Base-by-base conservation (phyloP, 805 yeast genomes). In the Yarrowia hollandica region DNA sequence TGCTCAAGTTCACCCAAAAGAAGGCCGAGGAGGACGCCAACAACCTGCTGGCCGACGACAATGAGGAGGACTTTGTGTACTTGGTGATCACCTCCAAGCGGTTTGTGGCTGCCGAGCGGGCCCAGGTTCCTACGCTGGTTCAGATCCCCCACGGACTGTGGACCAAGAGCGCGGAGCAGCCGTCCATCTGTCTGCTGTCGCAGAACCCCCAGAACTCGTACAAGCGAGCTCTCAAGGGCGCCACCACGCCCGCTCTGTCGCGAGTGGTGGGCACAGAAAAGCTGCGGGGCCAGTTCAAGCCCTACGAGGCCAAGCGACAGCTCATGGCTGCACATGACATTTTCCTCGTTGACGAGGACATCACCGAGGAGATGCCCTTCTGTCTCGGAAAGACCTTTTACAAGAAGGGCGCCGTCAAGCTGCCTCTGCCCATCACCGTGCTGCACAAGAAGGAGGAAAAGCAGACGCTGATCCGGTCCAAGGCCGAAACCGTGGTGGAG, bases 221-320 rank as follows among this genome's bases (percentile, higher is more conserved):
- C 64, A 74, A 76, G 66, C 74, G 74, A 42, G 70, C 66, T 6
- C 64, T 75, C 54, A 65, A 66, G 37, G 68, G 63, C 26, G 64
- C 62, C 7, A 66, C 66, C 16, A 39, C 68, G 8, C 62, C 60
- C 14, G 58, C 67, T 15, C 56, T 74, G 15, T 64, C 67, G 38
- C 76, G 82, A 60, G 83, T 91, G 59, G 77, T 90, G 30, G 80
- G 94, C 5, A 85, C 85, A 59, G 77, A 82, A 44, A 86, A 90
- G 65, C 77, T 94, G 63, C 89, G 89, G 71, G 88, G 90, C 30
- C 86, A 85, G 62, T 92, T 83, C 78, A 90, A 90, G 74, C 82
- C 88, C n/a, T 94, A 76, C 67, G 97, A 94, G 72, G 85, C 90
- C 61, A 84, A 90, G 71, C 84, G 97, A 71, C 85, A 83, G 63